Evolutionary conservation across 108 stramenopile species (phyloP), one percentile per base, ranked within the genome.

Genomic region (Cyclostephanos invisitatus): DNA sequence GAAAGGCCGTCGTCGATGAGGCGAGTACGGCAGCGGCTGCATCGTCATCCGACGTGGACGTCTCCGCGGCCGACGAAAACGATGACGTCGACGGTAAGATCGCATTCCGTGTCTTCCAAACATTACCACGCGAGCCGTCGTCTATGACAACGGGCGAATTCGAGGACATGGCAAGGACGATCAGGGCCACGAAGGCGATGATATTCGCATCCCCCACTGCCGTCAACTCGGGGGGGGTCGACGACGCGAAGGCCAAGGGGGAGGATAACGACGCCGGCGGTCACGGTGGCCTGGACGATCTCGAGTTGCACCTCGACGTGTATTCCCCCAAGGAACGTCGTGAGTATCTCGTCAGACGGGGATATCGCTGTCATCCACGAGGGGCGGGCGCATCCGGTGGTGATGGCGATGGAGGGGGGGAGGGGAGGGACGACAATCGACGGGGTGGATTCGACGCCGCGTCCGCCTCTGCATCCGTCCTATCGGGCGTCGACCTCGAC

Each of bases 281-380:
- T 32, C 32, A 32, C 32, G 32, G n/a, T n/a, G n/a, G 32, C 32
- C 32, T 32, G 3, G 60, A 61, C 60, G 37, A 40, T 8, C 18
- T 42, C 20, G 60, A 61, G 20, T 21, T 68, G 18, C 47, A 64
- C 17, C 55, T 79, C 27, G 78, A 79, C 61, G 57, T 79, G 29
- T 79, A 79, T 46, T 46, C 78, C n/a, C 78, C 78, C 71, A 27
- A 67, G 12, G 78, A 79, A 64, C 66, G 78, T 21, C 64, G 78
- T 0, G 71, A 79, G 20, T 79, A 79, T 38, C 47, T 79, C 17
- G 78, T 72, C 21, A 72, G 68, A 37, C 50, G 67, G 28, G 78
- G 78, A 2, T 21, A 57, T 48, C 60, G 61, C 20, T 79, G 78
- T 27, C 67, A 79, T 57, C 78, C 78, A 1, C 64, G 66, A 42